Conservation (phyloP, 768 basidiomycete genomes). For the Suillus hirtellus region DNA sequence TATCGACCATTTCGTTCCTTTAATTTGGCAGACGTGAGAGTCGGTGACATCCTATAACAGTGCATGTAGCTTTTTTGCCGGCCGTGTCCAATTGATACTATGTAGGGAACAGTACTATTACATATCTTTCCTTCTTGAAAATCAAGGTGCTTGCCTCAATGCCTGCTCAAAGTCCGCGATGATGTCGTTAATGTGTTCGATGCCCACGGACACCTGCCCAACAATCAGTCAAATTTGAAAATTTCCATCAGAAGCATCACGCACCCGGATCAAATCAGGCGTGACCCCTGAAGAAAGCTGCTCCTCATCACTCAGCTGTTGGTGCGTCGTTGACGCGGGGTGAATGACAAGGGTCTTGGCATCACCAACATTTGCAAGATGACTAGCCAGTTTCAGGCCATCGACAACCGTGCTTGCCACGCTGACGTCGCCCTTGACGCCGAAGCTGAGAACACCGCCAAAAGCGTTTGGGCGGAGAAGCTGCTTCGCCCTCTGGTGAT, state of each 20-base stretch:
- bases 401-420: slow-evolving; percentile 66
- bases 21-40: neutral
- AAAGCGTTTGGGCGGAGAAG: slow-evolving; percentile 52
- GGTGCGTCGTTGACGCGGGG: slow-evolving; percentile 60
- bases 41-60: neutral
- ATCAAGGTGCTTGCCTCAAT: slow-evolving; percentile 27
- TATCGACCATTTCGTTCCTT: neutral
- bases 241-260: slow-evolving; percentile 19
- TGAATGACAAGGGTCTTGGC: slow-evolving; percentile 65
- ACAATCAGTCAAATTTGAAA: neutral
- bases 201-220: slow-evolving; percentile 43
- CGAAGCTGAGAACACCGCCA: slow-evolving; percentile 80
- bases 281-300: slow-evolving; percentile 50
- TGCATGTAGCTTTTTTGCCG: neutral
- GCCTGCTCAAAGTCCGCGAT: slow-evolving; percentile 47
- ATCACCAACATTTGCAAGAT: slow-evolving; percentile 72
- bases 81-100: neutral
- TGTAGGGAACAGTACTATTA: neutral
- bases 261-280: slow-evolving; percentile 55
- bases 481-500: slow-evolving; percentile 57
- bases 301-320: slow-evolving; percentile 52
- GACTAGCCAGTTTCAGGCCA: slow-evolving; percentile 63
- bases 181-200: slow-evolving; percentile 47
- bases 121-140: neutral
- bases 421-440: slow-evolving; percentile 57